phyloP scores from a whole-genome alignment of 345 rosid species.

The Turritis glabra region DNA sequence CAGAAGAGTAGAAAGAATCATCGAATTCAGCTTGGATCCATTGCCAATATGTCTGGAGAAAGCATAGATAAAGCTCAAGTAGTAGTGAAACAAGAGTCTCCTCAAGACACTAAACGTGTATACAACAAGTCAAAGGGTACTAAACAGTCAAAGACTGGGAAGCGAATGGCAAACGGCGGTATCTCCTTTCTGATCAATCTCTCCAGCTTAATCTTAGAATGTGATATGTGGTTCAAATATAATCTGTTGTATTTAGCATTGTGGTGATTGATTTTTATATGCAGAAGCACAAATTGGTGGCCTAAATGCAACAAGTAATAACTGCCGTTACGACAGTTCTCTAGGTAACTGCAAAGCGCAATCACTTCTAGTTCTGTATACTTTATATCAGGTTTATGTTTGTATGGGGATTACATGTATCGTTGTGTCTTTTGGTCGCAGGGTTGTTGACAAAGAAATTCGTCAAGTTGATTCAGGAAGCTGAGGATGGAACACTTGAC shows the following conservation, averaged over 20 bases:
- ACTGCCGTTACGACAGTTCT: conserved; percentile 73
- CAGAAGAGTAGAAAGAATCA: conserved; percentile 41
- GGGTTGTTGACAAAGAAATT: conserved; percentile 74
- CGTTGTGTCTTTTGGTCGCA: conserved; percentile 24
- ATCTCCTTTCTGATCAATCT: conserved; percentile 6
- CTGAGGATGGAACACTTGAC: conserved; percentile 80
- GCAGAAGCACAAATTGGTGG: conserved; percentile 49
- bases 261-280: conserved; percentile 6
- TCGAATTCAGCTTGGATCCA: conserved; percentile 37
- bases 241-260: conserved; percentile 8
- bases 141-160: conserved; percentile 42
- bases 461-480: conserved; percentile 62
- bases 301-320: conserved; percentile 43
- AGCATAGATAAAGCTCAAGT: conserved; percentile 33
- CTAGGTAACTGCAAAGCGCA: conserved; percentile 46
- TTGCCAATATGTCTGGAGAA: conserved; percentile 21
- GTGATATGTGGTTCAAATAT: not conserved
- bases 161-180: conserved; percentile 47
- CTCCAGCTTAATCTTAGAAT: not conserved
- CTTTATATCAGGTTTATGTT: not conserved
- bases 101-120: conserved; percentile 38
- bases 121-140: conserved; percentile 44
- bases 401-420: not conserved
- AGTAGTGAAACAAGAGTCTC: conserved; percentile 33
- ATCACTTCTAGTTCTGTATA: not conserved